phyloP scores from a whole-genome alignment of 2,329 filamentous ascomycete genomes.

The Diaporthe aspalathi region DNA sequence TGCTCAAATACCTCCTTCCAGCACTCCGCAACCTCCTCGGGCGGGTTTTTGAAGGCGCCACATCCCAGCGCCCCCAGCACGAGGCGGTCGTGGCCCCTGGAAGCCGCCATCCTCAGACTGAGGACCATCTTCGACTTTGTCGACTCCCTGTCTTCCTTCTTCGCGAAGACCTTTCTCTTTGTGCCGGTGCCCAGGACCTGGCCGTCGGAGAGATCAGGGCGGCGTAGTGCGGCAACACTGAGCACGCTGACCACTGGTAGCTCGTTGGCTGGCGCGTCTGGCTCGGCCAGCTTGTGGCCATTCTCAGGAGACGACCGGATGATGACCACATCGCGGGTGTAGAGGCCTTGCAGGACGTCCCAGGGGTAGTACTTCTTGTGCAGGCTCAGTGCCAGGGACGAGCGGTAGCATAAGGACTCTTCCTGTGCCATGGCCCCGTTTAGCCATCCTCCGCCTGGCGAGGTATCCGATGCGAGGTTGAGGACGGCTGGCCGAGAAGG shows the following conservation, averaged over 20 bases:
- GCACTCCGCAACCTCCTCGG: conserved; percentile 67
- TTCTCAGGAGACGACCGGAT: conserved; percentile 44
- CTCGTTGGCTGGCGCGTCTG: conserved; percentile 39
- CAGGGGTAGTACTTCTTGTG: conserved; percentile 47
- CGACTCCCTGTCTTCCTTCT: conserved; percentile 56
- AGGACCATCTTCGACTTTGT: conserved; percentile 73
- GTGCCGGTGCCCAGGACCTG: conserved; percentile 42
- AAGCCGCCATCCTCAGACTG: conserved; percentile 68
- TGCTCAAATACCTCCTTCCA: conserved; percentile 72
- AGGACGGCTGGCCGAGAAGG: conserved; percentile 65
- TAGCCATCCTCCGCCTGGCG: conserved; percentile 73
- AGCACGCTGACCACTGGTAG: conserved; percentile 69
- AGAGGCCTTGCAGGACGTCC: conserved; percentile 43
- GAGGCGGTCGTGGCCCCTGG: conserved; percentile 65
- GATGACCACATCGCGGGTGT: conserved; percentile 49
- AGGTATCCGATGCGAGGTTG: conserved; percentile 71
- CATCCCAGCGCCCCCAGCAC: conserved; percentile 77
- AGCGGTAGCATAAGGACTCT: conserved; percentile 75
- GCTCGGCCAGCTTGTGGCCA: conserved; percentile 45
- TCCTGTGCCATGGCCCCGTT: conserved; percentile 74
- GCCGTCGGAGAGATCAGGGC: conserved; percentile 49
- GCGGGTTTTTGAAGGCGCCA: conserved; percentile 73
- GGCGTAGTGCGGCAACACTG: conserved; percentile 65
- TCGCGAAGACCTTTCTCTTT: conserved; percentile 52
- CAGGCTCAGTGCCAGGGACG: conserved; percentile 63